These are phyloP conservation scores for Erucastrum elatum DNA, from an alignment of 345 rosid genomes.

Conservation along the genomic window DNA sequence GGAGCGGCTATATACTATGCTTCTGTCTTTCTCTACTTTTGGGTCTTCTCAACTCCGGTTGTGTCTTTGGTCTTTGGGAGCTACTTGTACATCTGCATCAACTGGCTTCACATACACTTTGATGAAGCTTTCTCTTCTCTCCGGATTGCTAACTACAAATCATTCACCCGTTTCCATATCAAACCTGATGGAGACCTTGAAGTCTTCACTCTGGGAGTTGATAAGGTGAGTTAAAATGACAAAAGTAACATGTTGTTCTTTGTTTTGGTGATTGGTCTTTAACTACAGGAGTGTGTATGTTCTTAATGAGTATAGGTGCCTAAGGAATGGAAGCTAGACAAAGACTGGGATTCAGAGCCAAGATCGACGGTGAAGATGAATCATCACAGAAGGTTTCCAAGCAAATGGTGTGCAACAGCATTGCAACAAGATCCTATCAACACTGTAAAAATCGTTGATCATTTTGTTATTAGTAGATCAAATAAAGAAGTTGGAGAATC, in stretches of 20 bases:
- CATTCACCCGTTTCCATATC: conserved; percentile 84
- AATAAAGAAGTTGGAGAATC: background rate
- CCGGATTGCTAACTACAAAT: conserved; percentile 92
- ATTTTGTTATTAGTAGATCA: background rate
- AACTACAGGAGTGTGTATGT: background rate
- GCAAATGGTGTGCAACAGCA: conserved; percentile 76
- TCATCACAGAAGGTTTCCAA: conserved; percentile 62
- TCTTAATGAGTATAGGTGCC: conserved; percentile 56
- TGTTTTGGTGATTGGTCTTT: background rate
- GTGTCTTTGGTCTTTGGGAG: conserved; percentile 93
- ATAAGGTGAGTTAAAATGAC: conserved; percentile 56
- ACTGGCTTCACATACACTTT: conserved; percentile 94
- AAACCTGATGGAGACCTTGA: conserved; percentile 74
- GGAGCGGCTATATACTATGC: conserved; percentile 88
- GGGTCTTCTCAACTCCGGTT: conserved; percentile 97
- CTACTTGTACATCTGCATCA: conserved; percentile 82
- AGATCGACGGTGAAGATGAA: conserved; percentile 54
- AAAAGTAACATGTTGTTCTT: background rate
- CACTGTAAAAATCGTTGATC: conserved; percentile 34
- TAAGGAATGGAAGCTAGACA: conserved; percentile 82
- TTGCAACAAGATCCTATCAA: conserved; percentile 62
- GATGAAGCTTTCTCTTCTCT: conserved; percentile 99
- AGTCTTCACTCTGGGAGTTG: conserved; percentile 87
- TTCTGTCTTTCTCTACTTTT: conserved; percentile 92
- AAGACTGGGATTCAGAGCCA: conserved; percentile 65